Percentiles rank a stretch among this genome's conserved stretches.
phyloP scores from a whole-genome alignment of 805 yeast genomes.

The Grigorovia yakushimaensis region DNA sequence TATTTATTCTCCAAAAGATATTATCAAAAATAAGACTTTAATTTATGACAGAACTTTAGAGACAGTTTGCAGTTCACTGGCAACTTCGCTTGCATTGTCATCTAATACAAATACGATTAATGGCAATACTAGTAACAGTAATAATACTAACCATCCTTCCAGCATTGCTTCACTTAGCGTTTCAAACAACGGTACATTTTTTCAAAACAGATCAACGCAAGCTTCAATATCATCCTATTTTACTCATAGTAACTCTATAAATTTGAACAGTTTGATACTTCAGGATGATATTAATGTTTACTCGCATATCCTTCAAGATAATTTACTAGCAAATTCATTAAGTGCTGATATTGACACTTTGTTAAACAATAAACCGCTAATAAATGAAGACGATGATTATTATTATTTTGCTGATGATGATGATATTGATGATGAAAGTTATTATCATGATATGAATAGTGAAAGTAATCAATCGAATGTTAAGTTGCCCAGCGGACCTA shows the following conservation, averaged over 20 bases:
- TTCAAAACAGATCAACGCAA: conserved; percentile 13
- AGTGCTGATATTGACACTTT: not conserved
- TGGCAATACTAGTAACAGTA: not conserved
- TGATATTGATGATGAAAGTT: not conserved
- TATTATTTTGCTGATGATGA: not conserved
- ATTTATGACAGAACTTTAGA: not conserved
- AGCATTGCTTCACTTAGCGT: conserved; percentile 1
- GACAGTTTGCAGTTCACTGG: conserved; percentile 3
- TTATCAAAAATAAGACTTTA: conserved; percentile 7
- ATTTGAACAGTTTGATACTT: not conserved
- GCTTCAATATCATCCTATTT: conserved; percentile 20
- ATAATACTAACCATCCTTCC: not conserved
- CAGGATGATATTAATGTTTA: conserved; percentile 23
- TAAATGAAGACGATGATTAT: not conserved
- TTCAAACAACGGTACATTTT: not conserved
- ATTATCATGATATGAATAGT: too few relatives aligned
- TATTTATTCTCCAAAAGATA: conserved; percentile 19
- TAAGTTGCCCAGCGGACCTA: not conserved
- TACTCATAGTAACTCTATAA: conserved; percentile 5
- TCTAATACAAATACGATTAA: not conserved
- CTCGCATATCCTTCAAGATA: conserved; percentile 13
- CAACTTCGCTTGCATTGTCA: not conserved
- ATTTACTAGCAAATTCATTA: not conserved
- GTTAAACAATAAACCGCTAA: not conserved
- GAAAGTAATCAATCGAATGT: not conserved